Evolutionary conservation across 169 alveolate genomes (phyloP).

Genomic region (Plasmodium sp.): DNA sequence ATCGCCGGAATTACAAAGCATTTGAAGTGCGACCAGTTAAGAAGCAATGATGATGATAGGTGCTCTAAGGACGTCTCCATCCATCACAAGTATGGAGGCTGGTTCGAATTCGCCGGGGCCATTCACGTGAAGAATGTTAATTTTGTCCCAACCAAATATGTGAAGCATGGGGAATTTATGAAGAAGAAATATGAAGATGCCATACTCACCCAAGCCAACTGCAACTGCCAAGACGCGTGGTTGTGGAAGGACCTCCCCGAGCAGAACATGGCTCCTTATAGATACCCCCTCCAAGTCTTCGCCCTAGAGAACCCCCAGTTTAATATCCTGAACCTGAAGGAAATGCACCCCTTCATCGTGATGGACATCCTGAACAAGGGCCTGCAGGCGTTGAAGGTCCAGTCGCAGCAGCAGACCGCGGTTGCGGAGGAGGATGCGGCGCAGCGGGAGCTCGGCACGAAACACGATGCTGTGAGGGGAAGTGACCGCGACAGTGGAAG

Average conservation of each 20-base stretch:
- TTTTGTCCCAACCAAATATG: neutral
- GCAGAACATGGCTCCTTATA: slow-evolving; percentile 7
- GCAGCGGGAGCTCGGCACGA: neutral
- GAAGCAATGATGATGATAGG: neutral
- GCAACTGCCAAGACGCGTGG: slow-evolving; percentile 15
- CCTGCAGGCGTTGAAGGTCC: neutral
- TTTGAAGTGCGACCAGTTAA: slow-evolving; percentile 5
- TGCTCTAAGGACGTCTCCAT: slow-evolving; percentile 34
- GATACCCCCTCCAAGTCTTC: slow-evolving; percentile 43
- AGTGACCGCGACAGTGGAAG: too few species aligned
- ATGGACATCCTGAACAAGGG: slow-evolving; percentile 46
- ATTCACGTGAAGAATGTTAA: slow-evolving; percentile 28
- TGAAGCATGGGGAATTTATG: slow-evolving; percentile 18
- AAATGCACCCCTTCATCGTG: slow-evolving; percentile 34
- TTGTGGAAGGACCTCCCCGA: slow-evolving; percentile 69
- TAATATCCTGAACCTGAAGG: slow-evolving; percentile 17
- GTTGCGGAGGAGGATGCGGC: neutral
- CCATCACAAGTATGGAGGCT: slow-evolving; percentile 68
- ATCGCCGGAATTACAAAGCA: slow-evolving; percentile 68
- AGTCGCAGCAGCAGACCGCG: neutral
- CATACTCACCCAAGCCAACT: slow-evolving; percentile 44
- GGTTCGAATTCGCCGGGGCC: slow-evolving; percentile 72
- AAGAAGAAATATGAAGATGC: slow-evolving; percentile 29
- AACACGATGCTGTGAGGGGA: too few species aligned
- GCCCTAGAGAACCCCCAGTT: slow-evolving; percentile 45